Conservation (phyloP, 2,329 filamentous ascomycete species). For the Neonectria sp. region DNA sequence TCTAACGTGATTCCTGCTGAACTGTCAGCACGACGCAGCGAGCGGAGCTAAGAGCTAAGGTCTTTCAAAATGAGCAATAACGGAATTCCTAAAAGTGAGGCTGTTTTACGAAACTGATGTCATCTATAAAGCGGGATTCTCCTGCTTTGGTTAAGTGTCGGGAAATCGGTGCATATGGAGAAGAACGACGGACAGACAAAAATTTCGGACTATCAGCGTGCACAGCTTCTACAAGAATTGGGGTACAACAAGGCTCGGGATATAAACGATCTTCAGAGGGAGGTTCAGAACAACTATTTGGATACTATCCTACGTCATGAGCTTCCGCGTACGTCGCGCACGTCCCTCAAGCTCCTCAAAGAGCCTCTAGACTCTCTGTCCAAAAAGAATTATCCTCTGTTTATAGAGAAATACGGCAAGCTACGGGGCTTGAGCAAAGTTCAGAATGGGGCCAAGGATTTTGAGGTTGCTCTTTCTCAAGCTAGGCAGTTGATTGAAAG, state of each 20-base stretch:
- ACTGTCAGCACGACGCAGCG: conserved; percentile 1
- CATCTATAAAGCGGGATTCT: conserved; percentile 1
- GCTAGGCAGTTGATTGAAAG: background rate
- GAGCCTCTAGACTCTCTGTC: conserved; percentile 3
- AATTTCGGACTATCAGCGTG: background rate
- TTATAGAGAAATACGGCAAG: background rate
- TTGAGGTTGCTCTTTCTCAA: background rate
- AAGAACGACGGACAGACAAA: background rate
- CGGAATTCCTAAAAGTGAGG: background rate
- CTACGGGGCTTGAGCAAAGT: background rate
- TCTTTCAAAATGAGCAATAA: background rate
- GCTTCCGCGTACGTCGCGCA: background rate
- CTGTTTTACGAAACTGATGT: background rate
- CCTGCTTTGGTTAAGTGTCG: background rate
- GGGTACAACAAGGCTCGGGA: background rate
- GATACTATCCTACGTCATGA: background rate
- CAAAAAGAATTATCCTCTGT: background rate
- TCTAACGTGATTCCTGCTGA: conserved; percentile 1
- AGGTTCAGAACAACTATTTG: background rate
- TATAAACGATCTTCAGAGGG: background rate
- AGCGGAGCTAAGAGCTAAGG: background rate
- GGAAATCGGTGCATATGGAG: background rate
- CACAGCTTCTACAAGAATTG: background rate
- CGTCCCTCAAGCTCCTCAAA: background rate
- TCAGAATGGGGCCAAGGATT: background rate